Percentiles rank a stretch among this genome's conserved stretches.
Conservation (phyloP, 1,284 basidiomycete species). For the Trichosporon sp. region DNA sequence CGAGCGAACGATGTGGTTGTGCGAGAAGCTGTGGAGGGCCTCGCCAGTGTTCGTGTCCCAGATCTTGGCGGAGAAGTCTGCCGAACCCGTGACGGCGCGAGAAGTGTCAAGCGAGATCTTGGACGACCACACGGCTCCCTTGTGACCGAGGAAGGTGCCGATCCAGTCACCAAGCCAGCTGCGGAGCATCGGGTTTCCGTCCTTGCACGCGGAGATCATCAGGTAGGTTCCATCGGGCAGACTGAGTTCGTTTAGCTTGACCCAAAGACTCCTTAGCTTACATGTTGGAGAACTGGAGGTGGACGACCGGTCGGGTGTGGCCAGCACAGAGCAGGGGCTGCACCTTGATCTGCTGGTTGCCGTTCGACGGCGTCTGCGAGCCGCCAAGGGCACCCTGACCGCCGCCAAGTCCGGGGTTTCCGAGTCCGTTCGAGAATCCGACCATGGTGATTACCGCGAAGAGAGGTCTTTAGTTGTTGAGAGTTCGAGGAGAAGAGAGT, state of each 20-base stretch:
- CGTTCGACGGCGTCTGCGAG: constrained; percentile 27
- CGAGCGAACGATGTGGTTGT: constrained; percentile 96
- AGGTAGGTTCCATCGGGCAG: constrained; percentile 77
- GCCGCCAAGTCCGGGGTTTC: constrained; percentile 17
- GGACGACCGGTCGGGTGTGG: constrained; percentile 78
- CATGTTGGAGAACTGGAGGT: constrained; percentile 80
- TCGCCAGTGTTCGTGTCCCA: constrained; percentile 95
- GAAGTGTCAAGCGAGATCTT: constrained; percentile 87
- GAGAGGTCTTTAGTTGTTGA: constrained; percentile 4
- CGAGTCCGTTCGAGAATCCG: constrained; percentile 39
- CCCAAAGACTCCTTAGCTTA: constrained; percentile 57
- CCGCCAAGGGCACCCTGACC: constrained; percentile 23
- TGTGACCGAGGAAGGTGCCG: constrained; percentile 95
- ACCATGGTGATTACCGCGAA: constrained; percentile 18
- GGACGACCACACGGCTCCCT: constrained; percentile 97
- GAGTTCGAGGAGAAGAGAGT: neutral
- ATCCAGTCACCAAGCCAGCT: constrained; percentile 99
- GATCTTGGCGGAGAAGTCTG: constrained; percentile 97
- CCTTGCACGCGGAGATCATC: constrained; percentile 92
- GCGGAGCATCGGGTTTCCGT: constrained; percentile 92
- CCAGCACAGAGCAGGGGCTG: constrained; percentile 61
- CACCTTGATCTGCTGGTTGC: constrained; percentile 45
- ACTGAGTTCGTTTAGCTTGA: constrained; percentile 43
- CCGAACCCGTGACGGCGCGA: constrained; percentile 87
- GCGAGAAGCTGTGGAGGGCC: constrained; percentile 86